Percentiles rank a stretch among this genome's conserved stretches.
phyloP scores from a whole-genome alignment of 1,139 yeast genomes.

The Yamadazyma kanchanaburiensis region DNA sequence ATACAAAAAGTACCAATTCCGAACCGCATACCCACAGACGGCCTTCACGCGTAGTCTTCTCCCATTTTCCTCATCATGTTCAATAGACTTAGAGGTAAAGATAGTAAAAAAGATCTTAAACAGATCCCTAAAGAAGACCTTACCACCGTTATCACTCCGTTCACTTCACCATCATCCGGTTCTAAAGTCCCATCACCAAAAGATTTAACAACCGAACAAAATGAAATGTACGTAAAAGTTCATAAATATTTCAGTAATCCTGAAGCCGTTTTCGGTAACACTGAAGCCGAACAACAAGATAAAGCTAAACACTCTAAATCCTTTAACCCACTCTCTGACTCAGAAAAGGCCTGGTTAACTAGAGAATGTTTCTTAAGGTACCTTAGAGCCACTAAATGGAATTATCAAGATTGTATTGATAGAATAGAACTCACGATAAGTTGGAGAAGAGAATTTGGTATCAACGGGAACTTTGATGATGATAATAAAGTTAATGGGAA shows the following conservation, averaged over 20 bases:
- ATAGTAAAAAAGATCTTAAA: slow-evolving; percentile 8
- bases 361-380: slow-evolving; percentile 47
- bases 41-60: not conserved
- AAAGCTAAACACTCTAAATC: slow-evolving; percentile 15
- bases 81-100: slow-evolving; percentile 15
- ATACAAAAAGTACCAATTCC: too few species aligned
- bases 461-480: slow-evolving; percentile 26
- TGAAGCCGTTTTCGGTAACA: slow-evolving; percentile 33
- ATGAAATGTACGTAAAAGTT: slow-evolving; percentile 55
- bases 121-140: slow-evolving; percentile 8
- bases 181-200: slow-evolving; percentile 51
- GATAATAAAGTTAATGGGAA: slow-evolving; percentile 34
- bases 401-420: slow-evolving; percentile 34
- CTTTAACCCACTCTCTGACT: slow-evolving; percentile 19
- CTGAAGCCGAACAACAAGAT: slow-evolving; percentile 35
- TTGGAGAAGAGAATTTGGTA: slow-evolving; percentile 49
- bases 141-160: slow-evolving; percentile 40
- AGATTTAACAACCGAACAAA: slow-evolving; percentile 52
- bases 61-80: slow-evolving; percentile 12
- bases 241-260: slow-evolving; percentile 54
- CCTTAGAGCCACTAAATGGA: slow-evolving; percentile 48
- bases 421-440: slow-evolving; percentile 41
- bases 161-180: slow-evolving; percentile 43
- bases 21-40: too few species aligned
- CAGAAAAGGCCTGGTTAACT: slow-evolving; percentile 45